phyloP scores from a whole-genome alignment of 495 filamentous ascomycete genomes.

The Ramalina peruviana region DNA sequence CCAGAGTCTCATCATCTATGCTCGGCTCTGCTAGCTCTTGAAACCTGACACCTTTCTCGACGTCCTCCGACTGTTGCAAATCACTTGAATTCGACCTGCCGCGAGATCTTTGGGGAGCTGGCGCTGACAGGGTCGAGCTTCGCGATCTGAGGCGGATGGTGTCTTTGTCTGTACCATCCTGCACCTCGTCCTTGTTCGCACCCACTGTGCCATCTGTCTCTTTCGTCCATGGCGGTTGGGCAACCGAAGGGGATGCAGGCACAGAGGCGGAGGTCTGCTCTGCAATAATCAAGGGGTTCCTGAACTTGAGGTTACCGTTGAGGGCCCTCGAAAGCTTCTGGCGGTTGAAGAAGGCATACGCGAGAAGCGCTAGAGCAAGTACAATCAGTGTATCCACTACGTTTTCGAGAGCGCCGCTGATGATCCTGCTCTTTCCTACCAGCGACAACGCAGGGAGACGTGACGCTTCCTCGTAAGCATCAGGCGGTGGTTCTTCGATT shows the following conservation, averaged over 20 bases:
- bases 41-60: conserved; percentile 27
- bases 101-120: conserved; percentile 2
- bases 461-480: conserved; percentile 26
- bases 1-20: conserved; percentile 26
- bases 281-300: conserved; percentile 35
- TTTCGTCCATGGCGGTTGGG: conserved; percentile 18
- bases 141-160: conserved; percentile 13
- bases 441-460: conserved; percentile 32
- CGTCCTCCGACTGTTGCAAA: conserved; percentile 10
- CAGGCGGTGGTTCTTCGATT: conserved; percentile 29
- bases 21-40: conserved; percentile 29
- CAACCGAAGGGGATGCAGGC: conserved; percentile 29
- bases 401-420: conserved; percentile 40
- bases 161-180: conserved; percentile 15
- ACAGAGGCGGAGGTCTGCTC: conserved; percentile 30
- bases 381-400: conserved; percentile 35
- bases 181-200: conserved; percentile 22
- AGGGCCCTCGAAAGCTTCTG: conserved; percentile 33
- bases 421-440: conserved; percentile 35
- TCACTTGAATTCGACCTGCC: conserved; percentile 9
- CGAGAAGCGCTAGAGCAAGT: conserved; percentile 29
- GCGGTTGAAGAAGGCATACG: conserved; percentile 38
- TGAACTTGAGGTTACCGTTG: conserved; percentile 38
- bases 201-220: conserved; percentile 21
- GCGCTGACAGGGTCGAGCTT: conserved; percentile 6